phyloP scores from a whole-genome alignment of 495 filamentous ascomycete species.

The Friedmanniomyces simplex region DNA sequence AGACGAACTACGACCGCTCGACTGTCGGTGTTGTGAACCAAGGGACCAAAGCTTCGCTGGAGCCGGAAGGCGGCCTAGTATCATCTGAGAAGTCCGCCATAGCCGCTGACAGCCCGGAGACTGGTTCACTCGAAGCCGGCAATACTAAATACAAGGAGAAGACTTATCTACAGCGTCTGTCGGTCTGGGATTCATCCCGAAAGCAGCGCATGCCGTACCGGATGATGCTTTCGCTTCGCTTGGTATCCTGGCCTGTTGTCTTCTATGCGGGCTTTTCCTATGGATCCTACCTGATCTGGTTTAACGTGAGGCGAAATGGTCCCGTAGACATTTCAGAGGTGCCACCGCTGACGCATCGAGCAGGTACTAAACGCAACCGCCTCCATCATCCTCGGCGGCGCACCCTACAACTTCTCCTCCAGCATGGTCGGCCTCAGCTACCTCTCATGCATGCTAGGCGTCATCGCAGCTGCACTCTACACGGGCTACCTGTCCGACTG shows the following conservation, averaged over 20 bases:
- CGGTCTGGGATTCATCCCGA: not conserved
- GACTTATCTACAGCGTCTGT: constrained; percentile 5
- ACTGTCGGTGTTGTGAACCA: not conserved
- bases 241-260: constrained; percentile 7
- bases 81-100: not conserved
- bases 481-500: constrained; percentile 49
- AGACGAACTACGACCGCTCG: constrained; percentile 14
- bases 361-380: constrained; percentile 49
- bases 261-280: constrained; percentile 12
- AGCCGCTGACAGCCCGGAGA: not conserved
- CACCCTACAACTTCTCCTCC: constrained; percentile 47
- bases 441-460: constrained; percentile 47
- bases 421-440: constrained; percentile 55
- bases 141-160: not conserved
- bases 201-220: constrained; percentile 13
- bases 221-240: not conserved
- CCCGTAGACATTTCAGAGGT: not conserved
- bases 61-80: not conserved
- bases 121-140: constrained; percentile 1
- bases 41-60: not conserved
- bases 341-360: not conserved
- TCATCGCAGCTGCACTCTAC: constrained; percentile 37
- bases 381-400: constrained; percentile 46
- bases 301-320: constrained; percentile 35
- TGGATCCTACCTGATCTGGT: constrained; percentile 32